Percentiles rank a stretch among this genome's conserved stretches.
Conservation (phyloP, 177 flowering plant genomes). For the Tripterygium wilfordii region DNA sequence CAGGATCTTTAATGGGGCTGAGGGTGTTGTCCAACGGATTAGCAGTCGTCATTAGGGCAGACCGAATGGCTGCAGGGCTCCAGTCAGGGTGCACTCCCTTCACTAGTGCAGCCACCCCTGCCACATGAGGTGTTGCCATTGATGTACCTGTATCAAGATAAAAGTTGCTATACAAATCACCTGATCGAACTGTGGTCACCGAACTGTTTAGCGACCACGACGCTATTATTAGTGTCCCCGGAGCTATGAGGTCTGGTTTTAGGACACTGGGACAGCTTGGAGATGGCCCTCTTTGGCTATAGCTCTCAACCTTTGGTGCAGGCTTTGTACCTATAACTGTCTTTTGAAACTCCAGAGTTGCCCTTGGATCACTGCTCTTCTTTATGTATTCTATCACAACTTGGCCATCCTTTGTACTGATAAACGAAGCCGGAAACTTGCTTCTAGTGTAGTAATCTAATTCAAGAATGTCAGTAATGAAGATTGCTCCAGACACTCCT, state of each 20-base stretch:
- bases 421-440: slow-evolving; percentile 14
- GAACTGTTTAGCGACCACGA: slow-evolving; percentile 24
- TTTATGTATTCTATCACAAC: slow-evolving; percentile 13
- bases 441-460: slow-evolving; percentile 6
- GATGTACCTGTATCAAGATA: slow-evolving; percentile 36
- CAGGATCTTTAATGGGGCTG: slow-evolving; percentile 23
- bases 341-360: slow-evolving; percentile 16
- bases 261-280: slow-evolving; percentile 11
- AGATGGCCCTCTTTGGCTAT: slow-evolving; percentile 36
- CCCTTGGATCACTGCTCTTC: slow-evolving; percentile 6
- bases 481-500: slow-evolving; percentile 12
- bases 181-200: not conserved
- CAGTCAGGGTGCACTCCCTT: slow-evolving; percentile 38
- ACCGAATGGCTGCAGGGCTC: slow-evolving; percentile 55
- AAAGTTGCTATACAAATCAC: slow-evolving; percentile 12
- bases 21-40: slow-evolving; percentile 23
- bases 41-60: slow-evolving; percentile 60
- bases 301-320: slow-evolving; percentile 29
- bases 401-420: slow-evolving; percentile 9
- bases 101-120: slow-evolving; percentile 48
- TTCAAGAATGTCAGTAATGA: slow-evolving; percentile 6
- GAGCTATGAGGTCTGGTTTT: slow-evolving; percentile 29
- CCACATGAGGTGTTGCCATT: slow-evolving; percentile 43
- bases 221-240: slow-evolving; percentile 29
- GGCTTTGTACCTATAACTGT: slow-evolving; percentile 28